phyloP scores from a whole-genome alignment of 2,329 filamentous ascomycete genomes.

The Xylaria sp. region DNA sequence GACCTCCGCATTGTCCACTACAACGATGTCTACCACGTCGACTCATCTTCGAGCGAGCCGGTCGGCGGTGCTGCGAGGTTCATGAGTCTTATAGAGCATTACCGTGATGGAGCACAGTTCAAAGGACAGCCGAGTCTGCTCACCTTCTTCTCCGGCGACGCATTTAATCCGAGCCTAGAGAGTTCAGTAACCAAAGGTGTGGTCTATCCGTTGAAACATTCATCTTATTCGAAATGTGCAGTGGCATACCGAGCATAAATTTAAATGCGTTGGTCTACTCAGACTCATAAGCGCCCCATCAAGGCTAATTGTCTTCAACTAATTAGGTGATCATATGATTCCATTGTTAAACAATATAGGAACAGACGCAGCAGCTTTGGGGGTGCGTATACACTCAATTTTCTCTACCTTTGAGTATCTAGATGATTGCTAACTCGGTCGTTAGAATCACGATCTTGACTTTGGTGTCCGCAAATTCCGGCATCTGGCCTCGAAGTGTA shows the following conservation, averaged over 20 bases:
- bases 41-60: conserved; percentile 79
- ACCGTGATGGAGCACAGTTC: conserved; percentile 71
- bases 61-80: conserved; percentile 85
- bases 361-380: conserved; percentile 84
- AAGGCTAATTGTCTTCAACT: background rate
- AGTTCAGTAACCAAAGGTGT: conserved; percentile 87
- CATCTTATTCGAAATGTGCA: background rate
- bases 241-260: background rate
- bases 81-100: conserved; percentile 80
- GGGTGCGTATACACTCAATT: conserved; percentile 64
- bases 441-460: conserved; percentile 88
- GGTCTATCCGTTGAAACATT: conserved; percentile 26
- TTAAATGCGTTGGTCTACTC: background rate
- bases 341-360: conserved; percentile 81
- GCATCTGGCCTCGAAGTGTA: conserved; percentile 77
- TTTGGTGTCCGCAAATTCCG: conserved; percentile 87
- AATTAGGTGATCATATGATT: conserved; percentile 81
- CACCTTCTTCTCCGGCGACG: conserved; percentile 91
- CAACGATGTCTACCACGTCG: conserved; percentile 95
- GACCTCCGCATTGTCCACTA: conserved; percentile 87
- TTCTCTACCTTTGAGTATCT: background rate
- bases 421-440: conserved; percentile 32
- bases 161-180: conserved; percentile 90
- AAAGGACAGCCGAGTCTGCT: conserved; percentile 72
- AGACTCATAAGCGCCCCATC: background rate